Evolutionary conservation across 116 monocot genomes (phyloP).

Genomic region (Zostera marina): DNA sequence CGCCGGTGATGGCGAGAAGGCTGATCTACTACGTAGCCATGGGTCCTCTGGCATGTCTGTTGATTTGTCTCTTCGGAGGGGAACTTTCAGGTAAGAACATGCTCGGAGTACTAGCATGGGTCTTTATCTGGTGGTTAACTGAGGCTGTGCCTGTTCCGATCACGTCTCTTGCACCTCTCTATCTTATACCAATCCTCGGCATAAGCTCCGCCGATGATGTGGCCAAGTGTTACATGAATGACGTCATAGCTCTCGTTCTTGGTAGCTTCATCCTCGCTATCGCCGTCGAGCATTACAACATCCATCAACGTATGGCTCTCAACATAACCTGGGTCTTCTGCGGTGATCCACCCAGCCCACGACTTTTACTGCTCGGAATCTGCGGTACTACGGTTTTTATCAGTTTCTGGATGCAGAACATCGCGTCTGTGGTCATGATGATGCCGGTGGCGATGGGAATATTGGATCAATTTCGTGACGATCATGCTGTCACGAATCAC

Average conservation of each 20-base stretch:
- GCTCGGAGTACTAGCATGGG: constrained; percentile 58
- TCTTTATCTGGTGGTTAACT: constrained; percentile 72
- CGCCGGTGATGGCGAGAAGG: background rate
- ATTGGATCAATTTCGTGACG: constrained; percentile 44
- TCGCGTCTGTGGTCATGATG: constrained; percentile 76
- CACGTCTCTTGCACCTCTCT: constrained; percentile 68
- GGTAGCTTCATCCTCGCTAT: constrained; percentile 86
- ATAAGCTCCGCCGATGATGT: constrained; percentile 35
- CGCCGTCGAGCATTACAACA: constrained; percentile 75
- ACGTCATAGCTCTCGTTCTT: constrained; percentile 64
- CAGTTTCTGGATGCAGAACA: constrained; percentile 99
- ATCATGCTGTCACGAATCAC: background rate
- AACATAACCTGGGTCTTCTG: constrained; percentile 60
- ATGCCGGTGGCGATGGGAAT: constrained; percentile 88
- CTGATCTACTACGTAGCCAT: constrained; percentile 21
- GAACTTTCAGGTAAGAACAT: constrained; percentile 26
- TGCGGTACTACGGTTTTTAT: constrained; percentile 62
- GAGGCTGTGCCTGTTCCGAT: constrained; percentile 73
- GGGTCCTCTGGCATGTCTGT: constrained; percentile 37
- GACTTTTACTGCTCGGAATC: constrained; percentile 59
- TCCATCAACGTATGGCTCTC: constrained; percentile 67
- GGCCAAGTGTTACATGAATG: constrained; percentile 76
- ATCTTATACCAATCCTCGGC: constrained; percentile 67
- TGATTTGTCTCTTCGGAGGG: constrained; percentile 29
- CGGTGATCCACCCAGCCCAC: constrained; percentile 49